Percentiles rank a stretch among this genome's conserved stretches.
Evolutionary conservation across 371 early-diverging fungal genomes (phyloP).

Genomic region (Mortierella sp.): DNA sequence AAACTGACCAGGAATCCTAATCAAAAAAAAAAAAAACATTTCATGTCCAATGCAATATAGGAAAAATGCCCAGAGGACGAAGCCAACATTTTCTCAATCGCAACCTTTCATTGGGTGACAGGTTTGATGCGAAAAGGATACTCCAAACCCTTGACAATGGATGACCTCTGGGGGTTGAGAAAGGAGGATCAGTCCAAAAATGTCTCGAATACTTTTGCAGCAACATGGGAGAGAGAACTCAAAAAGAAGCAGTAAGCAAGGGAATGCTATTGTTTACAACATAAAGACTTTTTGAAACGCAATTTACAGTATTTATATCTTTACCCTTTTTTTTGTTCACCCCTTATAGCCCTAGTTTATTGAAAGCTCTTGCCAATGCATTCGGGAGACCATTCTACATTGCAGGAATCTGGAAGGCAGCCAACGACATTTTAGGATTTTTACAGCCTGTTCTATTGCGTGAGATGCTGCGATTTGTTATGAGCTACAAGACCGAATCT

Average conservation of each 20-base stretch:
- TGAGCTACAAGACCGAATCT: constrained; percentile 63
- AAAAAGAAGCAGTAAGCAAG: constrained; percentile 62
- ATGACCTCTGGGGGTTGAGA: constrained; percentile 84
- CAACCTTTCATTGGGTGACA: constrained; percentile 94
- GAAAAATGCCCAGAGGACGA: constrained; percentile 78
- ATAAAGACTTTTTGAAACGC: too few relatives aligned
- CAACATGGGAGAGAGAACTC: constrained; percentile 77
- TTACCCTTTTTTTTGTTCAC: neutral
- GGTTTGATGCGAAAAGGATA: constrained; percentile 88
- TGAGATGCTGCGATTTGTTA: constrained; percentile 80
- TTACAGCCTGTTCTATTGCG: constrained; percentile 87
- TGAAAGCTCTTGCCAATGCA: constrained; percentile 70
- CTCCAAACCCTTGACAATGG: constrained; percentile 76
- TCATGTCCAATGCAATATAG: constrained; percentile 11
- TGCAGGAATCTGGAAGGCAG: constrained; percentile 82
- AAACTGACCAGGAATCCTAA: neutral
- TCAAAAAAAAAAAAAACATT: neutral
- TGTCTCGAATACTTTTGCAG: constrained; percentile 75
- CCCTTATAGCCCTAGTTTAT: constrained; percentile 71
- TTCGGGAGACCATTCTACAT: constrained; percentile 79
- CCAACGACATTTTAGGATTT: constrained; percentile 86
- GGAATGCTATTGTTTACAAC: too few relatives aligned
- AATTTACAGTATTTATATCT: neutral
- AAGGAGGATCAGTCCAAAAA: constrained; percentile 73
- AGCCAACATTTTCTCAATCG: constrained; percentile 86